A percentile compares a stretch with the other conserved stretches of the same genome.
These are phyloP conservation scores for Phytophthora niederhauseri DNA, from an alignment of 352 stramenopile genomes.

Conservation along the genomic window DNA sequence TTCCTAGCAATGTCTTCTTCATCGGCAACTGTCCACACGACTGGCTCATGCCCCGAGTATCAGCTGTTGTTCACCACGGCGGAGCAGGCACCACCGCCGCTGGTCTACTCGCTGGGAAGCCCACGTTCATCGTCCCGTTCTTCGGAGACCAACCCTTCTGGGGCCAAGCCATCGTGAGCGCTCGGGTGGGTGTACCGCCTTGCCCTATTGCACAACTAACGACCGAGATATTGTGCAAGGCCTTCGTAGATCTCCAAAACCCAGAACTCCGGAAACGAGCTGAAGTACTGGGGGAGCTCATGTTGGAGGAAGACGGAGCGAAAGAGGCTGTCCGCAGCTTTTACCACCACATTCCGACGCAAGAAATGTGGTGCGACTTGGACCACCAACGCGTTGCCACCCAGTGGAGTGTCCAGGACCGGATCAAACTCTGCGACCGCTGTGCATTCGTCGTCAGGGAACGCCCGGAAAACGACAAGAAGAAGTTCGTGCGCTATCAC, in stretches of 20 bases:
- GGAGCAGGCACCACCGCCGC: constrained; percentile 38
- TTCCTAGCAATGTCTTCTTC: constrained; percentile 28
- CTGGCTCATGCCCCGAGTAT: constrained; percentile 29
- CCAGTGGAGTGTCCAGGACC: constrained; percentile 41
- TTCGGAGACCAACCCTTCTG: constrained; percentile 95
- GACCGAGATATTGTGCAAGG: constrained; percentile 66
- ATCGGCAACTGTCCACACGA: constrained; percentile 29
- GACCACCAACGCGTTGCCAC: constrained; percentile 37
- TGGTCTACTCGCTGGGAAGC: constrained; percentile 84
- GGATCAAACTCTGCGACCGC: constrained; percentile 47
- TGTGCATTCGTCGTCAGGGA: constrained; percentile 40
- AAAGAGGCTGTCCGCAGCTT: constrained; percentile 83
- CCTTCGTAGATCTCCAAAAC: constrained; percentile 66
- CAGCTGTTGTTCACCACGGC: constrained; percentile 23
- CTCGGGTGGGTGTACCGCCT: constrained; percentile 77
- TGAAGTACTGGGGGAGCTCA: constrained; percentile 45
- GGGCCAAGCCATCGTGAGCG: constrained; percentile 75
- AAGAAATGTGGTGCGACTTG: constrained; percentile 82
- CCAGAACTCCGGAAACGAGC: constrained; percentile 54
- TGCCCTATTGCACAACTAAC: constrained; percentile 73
- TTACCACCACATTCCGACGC: constrained; percentile 81
- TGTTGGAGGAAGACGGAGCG: constrained; percentile 87
- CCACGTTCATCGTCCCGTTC: constrained; percentile 94
- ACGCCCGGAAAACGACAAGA: constrained; percentile 34
- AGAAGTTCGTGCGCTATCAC: constrained; percentile 41